Evolutionary conservation across 257 asterid genomes (phyloP).

Genomic region (Verbascum thapsus): DNA sequence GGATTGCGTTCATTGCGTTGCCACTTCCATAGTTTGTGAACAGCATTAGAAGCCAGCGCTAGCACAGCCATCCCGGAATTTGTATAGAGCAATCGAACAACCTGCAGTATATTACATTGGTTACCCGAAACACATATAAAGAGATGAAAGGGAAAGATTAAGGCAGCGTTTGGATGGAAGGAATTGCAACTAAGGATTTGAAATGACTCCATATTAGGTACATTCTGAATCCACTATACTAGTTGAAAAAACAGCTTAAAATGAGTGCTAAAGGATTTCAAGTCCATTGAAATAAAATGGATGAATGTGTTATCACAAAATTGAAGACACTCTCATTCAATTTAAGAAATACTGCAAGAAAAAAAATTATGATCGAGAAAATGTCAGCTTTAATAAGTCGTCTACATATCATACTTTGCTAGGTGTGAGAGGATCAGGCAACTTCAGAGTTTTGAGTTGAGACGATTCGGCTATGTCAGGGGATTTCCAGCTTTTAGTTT

Average conservation of each 20-base stretch:
- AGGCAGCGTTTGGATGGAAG: no score
- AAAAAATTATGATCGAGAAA: neutral
- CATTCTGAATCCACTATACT: no score
- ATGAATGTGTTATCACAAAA: neutral
- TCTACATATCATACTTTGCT: constrained; percentile 54
- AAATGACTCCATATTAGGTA: no score
- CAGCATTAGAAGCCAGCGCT: constrained; percentile 87
- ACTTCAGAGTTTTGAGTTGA: constrained; percentile 55
- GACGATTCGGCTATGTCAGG: constrained; percentile 56
- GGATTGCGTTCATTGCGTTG: constrained; percentile 91
- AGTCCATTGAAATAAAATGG: neutral
- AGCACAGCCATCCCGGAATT: constrained; percentile 82
- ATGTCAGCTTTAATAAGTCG: constrained; percentile 10
- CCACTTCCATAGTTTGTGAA: constrained; percentile 99
- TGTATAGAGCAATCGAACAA: constrained; percentile 80
- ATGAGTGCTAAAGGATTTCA: no score
- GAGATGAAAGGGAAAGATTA: constrained; percentile 13
- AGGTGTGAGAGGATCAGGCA: constrained; percentile 62
- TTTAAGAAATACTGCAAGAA: constrained; percentile 1
- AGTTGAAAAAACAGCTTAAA: no score
- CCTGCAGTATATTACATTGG: constrained; percentile 42
- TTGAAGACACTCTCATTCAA: neutral
- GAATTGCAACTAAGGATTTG: no score
- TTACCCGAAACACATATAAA: constrained; percentile 13
- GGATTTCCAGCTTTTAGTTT: constrained; percentile 60